phyloP scores from a whole-genome alignment of 306 rosid species.

The Trifolium subterraneum region DNA sequence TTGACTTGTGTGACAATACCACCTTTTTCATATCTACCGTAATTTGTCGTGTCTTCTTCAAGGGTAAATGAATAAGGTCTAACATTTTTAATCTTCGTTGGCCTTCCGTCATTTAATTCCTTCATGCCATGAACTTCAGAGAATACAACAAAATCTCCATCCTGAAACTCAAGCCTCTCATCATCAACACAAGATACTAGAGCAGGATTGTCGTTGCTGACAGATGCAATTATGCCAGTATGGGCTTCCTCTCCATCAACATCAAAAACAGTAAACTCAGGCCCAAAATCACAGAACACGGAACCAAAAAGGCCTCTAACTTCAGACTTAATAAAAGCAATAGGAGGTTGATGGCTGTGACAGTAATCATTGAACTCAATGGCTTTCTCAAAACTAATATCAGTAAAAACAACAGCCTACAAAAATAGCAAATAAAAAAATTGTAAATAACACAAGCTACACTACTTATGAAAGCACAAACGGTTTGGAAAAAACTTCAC shows the following conservation, averaged over 20 bases:
- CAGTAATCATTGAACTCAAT: conserved; percentile 78
- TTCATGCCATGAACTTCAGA: conserved; percentile 95
- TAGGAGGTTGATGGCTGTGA: conserved; percentile 86
- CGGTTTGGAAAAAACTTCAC: conserved; percentile 11
- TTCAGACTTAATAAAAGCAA: conserved; percentile 86
- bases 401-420: conserved; percentile 90
- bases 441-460: neutral
- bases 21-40: conserved; percentile 78
- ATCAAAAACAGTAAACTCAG: conserved; percentile 85
- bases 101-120: conserved; percentile 88
- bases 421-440: conserved; percentile 39
- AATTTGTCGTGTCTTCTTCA: conserved; percentile 86
- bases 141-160: conserved; percentile 89
- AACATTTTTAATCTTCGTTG: conserved; percentile 78
- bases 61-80: conserved; percentile 83
- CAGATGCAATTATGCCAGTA: conserved; percentile 86
- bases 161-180: conserved; percentile 94
- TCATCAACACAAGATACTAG: conserved; percentile 86
- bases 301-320: conserved; percentile 98
- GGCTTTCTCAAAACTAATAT: conserved; percentile 72
- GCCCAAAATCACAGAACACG: conserved; percentile 93
- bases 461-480: conserved; percentile 2
- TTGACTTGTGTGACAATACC: conserved; percentile 94
- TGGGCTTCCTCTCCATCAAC: conserved; percentile 95
- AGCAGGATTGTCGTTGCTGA: conserved; percentile 90